A percentile compares a stretch with the other conserved stretches of the same genome.
Conservation (phyloP, 2,329 filamentous ascomycete species). For the Hypoxylon sp. region DNA sequence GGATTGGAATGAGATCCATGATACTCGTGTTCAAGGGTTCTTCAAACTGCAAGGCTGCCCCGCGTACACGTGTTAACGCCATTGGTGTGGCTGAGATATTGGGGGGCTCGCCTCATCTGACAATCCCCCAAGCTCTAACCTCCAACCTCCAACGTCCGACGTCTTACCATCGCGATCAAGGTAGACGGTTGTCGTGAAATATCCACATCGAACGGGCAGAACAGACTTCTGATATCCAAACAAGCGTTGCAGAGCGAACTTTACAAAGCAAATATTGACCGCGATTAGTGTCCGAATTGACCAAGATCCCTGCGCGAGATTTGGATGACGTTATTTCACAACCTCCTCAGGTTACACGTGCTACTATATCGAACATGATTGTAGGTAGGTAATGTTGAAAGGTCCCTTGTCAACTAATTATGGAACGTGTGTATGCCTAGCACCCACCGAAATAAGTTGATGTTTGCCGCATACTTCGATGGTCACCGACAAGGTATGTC, state of each 20-base stretch:
- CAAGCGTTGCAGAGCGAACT: not conserved
- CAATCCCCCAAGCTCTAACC: not conserved
- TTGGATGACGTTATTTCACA: not conserved
- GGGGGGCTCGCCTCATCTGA: not conserved
- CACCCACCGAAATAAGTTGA: not conserved
- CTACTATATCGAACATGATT: not conserved
- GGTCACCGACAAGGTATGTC: slow-evolving; percentile 1
- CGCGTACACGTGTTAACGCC: not conserved
- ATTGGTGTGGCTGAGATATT: not conserved
- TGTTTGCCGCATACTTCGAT: not conserved
- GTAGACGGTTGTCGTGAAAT: not conserved
- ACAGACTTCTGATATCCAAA: not conserved
- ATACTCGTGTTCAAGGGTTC: not conserved
- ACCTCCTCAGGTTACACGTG: not conserved
- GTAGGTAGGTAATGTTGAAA: not conserved
- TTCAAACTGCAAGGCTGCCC: not conserved
- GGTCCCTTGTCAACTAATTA: not conserved
- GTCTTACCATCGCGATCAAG: not conserved
- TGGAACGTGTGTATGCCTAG: not conserved
- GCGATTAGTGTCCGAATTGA: not conserved
- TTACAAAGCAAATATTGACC: not conserved
- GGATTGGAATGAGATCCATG: not conserved
- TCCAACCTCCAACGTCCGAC: not conserved
- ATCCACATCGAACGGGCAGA: not conserved
- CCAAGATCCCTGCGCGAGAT: not conserved